These are phyloP conservation scores for Tetrahymena thermophila DNA, from an alignment of 73 alveolate species.

Conservation along the genomic window DNA sequence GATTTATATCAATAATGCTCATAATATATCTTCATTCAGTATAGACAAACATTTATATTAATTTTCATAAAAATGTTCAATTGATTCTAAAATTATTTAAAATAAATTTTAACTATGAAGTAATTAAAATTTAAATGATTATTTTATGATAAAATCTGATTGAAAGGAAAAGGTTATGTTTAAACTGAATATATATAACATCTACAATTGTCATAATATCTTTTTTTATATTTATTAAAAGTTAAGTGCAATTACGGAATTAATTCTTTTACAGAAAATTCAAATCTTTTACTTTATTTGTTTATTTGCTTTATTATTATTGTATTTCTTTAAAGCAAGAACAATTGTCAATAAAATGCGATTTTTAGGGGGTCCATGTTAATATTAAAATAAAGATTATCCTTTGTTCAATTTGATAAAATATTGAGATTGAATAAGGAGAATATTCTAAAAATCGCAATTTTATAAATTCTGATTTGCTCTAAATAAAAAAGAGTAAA, in stretches of 20 bases:
- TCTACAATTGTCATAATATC: not conserved
- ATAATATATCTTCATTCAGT: no score
- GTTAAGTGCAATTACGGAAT: not conserved
- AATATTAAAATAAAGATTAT: no score
- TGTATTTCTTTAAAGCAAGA: no score
- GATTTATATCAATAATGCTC: no score
- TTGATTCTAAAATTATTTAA: no score
- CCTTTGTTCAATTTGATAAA: not conserved
- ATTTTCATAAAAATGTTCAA: no score
- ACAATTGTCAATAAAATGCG: not conserved
- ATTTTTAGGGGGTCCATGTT: not conserved
- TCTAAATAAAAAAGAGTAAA: not conserved
- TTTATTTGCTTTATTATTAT: no score
- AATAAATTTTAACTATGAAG: not conserved
- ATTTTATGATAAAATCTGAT: not conserved
- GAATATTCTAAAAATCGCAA: not conserved
- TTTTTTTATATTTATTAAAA: no score
- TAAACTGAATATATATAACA: not conserved
- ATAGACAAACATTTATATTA: no score
- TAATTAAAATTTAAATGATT: no score
- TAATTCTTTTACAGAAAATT: not conserved
- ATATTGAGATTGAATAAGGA: not conserved
- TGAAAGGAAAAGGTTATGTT: not conserved
- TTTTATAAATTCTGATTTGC: not conserved
- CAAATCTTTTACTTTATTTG: not conserved